Base-by-base conservation (phyloP, 345 rosid species). In the Linum lewisii region DNA sequence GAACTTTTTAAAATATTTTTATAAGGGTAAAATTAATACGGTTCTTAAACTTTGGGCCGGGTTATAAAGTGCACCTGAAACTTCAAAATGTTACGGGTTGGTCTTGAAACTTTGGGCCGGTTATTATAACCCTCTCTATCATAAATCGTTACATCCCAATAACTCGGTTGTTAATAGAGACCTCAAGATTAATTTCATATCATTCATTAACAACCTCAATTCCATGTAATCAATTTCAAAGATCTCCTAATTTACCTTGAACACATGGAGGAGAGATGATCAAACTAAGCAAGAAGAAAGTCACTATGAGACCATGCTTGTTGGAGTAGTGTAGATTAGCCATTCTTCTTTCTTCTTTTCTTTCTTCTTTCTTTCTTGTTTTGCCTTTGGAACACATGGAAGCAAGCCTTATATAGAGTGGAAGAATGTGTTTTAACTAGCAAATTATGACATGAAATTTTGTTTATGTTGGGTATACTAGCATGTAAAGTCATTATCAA, bases 391-490 rank as follows among this genome's bases (percentile, higher is more conserved):
- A 49, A n/a, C n/a, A n/a, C n/a, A n/a, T n/a, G n/a, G n/a, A n/a
- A n/a, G n/a, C n/a, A 52, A 57, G 25, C 47, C 24, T 55, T 60
- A 65, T 75, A 71, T 63, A 76, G 71, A 73, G 77, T 65, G 24
- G 59, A 9, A 60, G 34, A 47, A 23, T 21, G 32, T 0, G 60
- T n/a, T n/a, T n/a, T 32, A 38, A 3, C 58, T 58, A 25, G 49
- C 14, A 57, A 53, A 38, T 20, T 51, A 53, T 63, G 76, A 72
- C 71, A 68, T 5, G 45, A 38, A 58, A 36, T 45, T 2, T 73
- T 74, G n/a, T n/a, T 77, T 74, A 69, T 72, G 84, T 65, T 74
- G 67, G 45, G n/a, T 66, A 63, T 64, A 71, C 71, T 69, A 73
- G 61, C 67, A 50, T 61, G 62, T 45, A 51, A 60, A 52, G 80